Evolutionary conservation across 345 rosid species (phyloP).

Genomic region (Heritiera fomes): DNA sequence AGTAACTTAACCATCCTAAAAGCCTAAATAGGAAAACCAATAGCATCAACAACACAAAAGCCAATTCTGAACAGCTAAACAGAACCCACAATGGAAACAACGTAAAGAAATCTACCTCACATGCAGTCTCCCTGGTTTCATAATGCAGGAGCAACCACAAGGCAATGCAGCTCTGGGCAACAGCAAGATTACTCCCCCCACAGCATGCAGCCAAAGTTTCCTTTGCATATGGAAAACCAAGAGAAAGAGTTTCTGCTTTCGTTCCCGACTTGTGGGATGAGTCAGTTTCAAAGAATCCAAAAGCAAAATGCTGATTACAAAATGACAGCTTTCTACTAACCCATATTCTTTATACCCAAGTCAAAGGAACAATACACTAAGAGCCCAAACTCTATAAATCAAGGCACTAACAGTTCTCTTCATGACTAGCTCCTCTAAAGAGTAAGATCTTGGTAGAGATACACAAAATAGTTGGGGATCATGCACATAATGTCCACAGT

Average conservation of each 20-base stretch:
- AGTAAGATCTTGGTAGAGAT: constrained; percentile 28
- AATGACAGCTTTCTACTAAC: constrained; percentile 39
- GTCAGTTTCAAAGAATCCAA: constrained; percentile 34
- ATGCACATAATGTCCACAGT: constrained; percentile 34
- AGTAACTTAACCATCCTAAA: constrained; percentile 8
- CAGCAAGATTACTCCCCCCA: constrained; percentile 29
- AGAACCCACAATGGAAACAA: constrained; percentile 11
- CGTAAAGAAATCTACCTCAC: constrained; percentile 39
- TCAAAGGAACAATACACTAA: constrained; percentile 37
- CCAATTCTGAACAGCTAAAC: not conserved
- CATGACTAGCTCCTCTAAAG: constrained; percentile 30
- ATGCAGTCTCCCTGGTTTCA: constrained; percentile 32
- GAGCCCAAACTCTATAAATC: constrained; percentile 38
- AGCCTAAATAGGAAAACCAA: constrained; percentile 23
- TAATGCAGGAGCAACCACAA: constrained; percentile 33
- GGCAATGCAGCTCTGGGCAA: constrained; percentile 33
- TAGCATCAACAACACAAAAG: not conserved
- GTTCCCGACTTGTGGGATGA: constrained; percentile 25
- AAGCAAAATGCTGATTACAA: constrained; percentile 28
- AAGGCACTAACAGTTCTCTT: constrained; percentile 36
- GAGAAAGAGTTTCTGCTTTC: constrained; percentile 27
- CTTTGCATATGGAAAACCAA: constrained; percentile 23
- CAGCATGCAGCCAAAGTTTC: not conserved
- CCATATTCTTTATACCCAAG: constrained; percentile 44
- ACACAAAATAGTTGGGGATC: constrained; percentile 32